These are phyloP conservation scores for Malania oleifera DNA, from an alignment of 164 flowering plant genomes.

Conservation along the genomic window DNA sequence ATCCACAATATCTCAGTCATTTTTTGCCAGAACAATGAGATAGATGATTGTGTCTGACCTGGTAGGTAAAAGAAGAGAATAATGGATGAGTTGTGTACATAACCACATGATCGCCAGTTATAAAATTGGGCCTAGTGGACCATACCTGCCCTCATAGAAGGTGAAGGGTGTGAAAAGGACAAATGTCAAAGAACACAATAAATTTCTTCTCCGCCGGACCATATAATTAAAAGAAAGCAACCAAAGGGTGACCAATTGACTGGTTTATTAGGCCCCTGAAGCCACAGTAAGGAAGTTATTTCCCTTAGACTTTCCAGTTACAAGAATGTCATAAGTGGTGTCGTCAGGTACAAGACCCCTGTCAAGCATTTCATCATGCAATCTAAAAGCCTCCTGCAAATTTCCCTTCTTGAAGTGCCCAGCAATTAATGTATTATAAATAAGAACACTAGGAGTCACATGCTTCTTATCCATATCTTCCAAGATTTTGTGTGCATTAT, in stretches of 20 bases:
- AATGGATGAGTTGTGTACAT: no score
- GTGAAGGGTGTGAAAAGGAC: no score
- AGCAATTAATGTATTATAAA: slow-evolving; percentile 59
- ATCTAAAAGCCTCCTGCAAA: slow-evolving; percentile 59
- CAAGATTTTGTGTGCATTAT: slow-evolving; percentile 50
- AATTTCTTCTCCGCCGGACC: no score
- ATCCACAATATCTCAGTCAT: no score
- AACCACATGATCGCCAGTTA: no score
- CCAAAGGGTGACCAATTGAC: neutral
- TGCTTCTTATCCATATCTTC: slow-evolving; percentile 55
- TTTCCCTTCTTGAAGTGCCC: slow-evolving; percentile 68
- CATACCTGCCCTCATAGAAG: no score
- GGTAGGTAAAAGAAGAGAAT: no score
- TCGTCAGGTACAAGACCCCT: slow-evolving; percentile 69
- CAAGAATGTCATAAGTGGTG: slow-evolving; percentile 59
- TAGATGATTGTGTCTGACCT: no score
- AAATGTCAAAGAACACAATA: no score
- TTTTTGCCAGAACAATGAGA: no score
- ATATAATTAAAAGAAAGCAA: no score
- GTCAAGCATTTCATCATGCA: slow-evolving; percentile 84
- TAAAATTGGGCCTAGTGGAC: no score
- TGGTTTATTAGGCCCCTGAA: slow-evolving; percentile 9
- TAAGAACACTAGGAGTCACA: slow-evolving; percentile 40
- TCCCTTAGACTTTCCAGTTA: slow-evolving; percentile 34
- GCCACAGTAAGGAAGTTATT: slow-evolving; percentile 9